Conservation (phyloP, 1,139 yeast species). For the Suhomyces bolitotheri region DNA sequence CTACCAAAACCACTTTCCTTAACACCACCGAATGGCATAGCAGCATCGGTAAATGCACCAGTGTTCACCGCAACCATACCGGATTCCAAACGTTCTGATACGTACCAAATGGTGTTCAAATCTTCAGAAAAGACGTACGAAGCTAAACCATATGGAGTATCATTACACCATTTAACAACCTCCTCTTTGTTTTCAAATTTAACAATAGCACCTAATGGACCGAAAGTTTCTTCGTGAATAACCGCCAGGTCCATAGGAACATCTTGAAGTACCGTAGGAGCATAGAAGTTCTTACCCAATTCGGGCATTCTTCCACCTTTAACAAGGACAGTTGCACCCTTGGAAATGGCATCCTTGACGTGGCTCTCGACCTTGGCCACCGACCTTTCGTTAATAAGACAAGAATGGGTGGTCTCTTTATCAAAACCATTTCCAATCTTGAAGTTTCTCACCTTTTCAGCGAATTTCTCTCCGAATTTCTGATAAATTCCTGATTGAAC, state of each 20-base stretch:
- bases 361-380: slow-evolving; percentile 69
- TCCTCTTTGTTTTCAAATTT: slow-evolving; percentile 66
- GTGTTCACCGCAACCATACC: slow-evolving; percentile 85
- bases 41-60: slow-evolving; percentile 68
- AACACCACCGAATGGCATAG: slow-evolving; percentile 80
- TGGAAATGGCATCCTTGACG: slow-evolving; percentile 68
- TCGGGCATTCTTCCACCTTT: slow-evolving; percentile 68
- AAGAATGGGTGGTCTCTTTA: slow-evolving; percentile 72
- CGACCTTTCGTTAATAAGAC: slow-evolving; percentile 69
- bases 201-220: slow-evolving; percentile 82
- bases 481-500: slow-evolving; percentile 66
- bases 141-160: slow-evolving; percentile 70
- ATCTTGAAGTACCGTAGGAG: slow-evolving; percentile 69
- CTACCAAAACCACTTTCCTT: slow-evolving; percentile 82
- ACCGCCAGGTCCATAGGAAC: slow-evolving; percentile 67
- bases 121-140: slow-evolving; percentile 76
- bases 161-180: slow-evolving; percentile 68
- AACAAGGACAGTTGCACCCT: slow-evolving; percentile 65
- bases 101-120: slow-evolving; percentile 27
- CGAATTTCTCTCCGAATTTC: slow-evolving; percentile 52
- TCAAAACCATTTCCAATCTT: slow-evolving; percentile 76
- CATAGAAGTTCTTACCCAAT: slow-evolving; percentile 75
- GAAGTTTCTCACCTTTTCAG: slow-evolving; percentile 53
- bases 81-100: slow-evolving; percentile 70
- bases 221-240: slow-evolving; percentile 79